phyloP scores from a whole-genome alignment of 2,329 filamentous ascomycete genomes.

The Coniochaeta hoffmannii region DNA sequence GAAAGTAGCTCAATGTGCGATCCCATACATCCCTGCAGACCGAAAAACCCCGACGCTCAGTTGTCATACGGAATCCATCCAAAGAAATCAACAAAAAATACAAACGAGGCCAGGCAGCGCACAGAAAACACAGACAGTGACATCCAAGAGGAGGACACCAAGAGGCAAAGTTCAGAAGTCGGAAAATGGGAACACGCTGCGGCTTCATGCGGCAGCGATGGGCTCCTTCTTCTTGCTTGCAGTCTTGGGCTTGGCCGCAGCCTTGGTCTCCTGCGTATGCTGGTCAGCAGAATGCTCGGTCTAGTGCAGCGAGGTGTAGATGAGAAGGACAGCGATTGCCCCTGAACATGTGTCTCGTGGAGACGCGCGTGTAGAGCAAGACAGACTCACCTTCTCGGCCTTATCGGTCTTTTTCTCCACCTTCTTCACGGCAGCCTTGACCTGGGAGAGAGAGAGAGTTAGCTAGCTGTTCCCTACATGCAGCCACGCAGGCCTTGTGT shows the following conservation, averaged over 20 bases:
- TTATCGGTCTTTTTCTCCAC: conserved; percentile 17
- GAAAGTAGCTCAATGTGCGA: neutral
- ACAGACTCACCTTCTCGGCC: conserved; percentile 12
- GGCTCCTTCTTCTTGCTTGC: conserved; percentile 22
- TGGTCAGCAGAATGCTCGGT: neutral
- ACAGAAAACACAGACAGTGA: neutral
- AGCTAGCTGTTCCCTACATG: neutral
- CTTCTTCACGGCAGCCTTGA: conserved; percentile 22
- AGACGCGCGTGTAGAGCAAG: neutral
- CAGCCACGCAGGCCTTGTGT: neutral
- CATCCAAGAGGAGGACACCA: neutral
- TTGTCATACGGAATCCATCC: neutral
- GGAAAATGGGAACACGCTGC: neutral
- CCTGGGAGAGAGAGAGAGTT: conserved; percentile 12
- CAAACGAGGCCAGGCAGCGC: neutral
- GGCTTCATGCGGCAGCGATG: conserved; percentile 13
- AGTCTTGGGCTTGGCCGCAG: conserved; percentile 18
- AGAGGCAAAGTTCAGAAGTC: neutral
- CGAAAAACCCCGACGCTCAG: conserved; percentile 1
- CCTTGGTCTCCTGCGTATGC: neutral
- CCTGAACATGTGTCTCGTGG: neutral
- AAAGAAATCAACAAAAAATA: neutral
- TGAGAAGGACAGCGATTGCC: neutral
- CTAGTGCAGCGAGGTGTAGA: too few species aligned
- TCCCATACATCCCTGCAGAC: neutral